These are phyloP conservation scores for Eucalyptus guilfoylei DNA, from an alignment of 345 rosid species.

Conservation along the genomic window DNA sequence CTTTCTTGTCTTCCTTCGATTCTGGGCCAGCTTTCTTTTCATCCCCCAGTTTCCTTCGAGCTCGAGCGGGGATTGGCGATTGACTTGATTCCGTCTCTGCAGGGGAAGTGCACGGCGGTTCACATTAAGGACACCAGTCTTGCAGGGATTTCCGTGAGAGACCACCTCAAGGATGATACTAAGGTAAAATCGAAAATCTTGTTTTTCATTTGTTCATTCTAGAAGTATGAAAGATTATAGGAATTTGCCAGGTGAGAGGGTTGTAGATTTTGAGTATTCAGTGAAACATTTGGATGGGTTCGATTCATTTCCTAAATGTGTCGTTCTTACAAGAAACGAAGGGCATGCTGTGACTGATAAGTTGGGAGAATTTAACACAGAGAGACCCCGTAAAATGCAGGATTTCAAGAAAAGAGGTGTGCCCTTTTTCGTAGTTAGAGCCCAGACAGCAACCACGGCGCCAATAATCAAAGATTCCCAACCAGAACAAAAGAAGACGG, in stretches of 20 bases:
- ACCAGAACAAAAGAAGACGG: slow-evolving; percentile 58
- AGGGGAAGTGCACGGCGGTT: not conserved
- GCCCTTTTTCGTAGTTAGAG: slow-evolving; percentile 8
- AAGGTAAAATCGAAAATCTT: not conserved
- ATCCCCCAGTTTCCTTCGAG: not conserved
- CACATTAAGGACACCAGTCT: not conserved
- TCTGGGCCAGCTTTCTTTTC: not conserved
- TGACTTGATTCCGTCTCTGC: not conserved
- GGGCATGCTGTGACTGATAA: not conserved
- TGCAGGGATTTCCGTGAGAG: not conserved
- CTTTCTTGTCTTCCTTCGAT: not conserved
- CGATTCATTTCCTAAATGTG: not conserved
- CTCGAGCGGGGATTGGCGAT: not conserved
- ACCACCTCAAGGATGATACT: not conserved
- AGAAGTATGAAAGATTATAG: not conserved
- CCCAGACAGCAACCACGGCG: slow-evolving; percentile 46
- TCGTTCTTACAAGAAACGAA: not conserved
- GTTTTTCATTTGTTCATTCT: not conserved
- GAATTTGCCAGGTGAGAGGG: not conserved
- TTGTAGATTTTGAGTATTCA: not conserved
- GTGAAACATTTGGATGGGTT: not conserved
- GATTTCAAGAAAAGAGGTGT: slow-evolving; percentile 24
- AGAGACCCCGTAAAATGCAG: slow-evolving; percentile 8
- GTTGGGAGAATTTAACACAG: not conserved
- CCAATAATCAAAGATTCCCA: slow-evolving; percentile 32